Conservation (phyloP, 345 rosid genomes). For the Pugionium dolabratum region DNA sequence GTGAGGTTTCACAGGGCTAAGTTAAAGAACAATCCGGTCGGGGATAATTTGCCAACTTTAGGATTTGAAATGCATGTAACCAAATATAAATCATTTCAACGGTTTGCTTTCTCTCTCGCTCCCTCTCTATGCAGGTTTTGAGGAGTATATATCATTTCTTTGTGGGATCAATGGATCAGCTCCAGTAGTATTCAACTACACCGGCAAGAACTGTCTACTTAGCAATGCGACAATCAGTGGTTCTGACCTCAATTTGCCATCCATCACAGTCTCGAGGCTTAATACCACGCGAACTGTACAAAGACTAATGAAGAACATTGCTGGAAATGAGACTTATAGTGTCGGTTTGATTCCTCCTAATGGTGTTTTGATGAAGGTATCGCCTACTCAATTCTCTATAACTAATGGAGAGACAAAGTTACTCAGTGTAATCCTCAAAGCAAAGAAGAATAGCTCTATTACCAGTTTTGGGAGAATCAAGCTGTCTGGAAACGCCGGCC, state of each 20-base stretch:
- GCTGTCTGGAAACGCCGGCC: slow-evolving; percentile 69
- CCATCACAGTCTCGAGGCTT: slow-evolving; percentile 68
- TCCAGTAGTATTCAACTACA: slow-evolving; percentile 75
- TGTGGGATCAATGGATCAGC: slow-evolving; percentile 83
- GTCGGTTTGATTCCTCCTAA: slow-evolving; percentile 80
- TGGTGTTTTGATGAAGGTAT: slow-evolving; percentile 64
- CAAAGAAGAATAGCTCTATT: slow-evolving; percentile 50
- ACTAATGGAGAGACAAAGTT: slow-evolving; percentile 58
- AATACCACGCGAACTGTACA: slow-evolving; percentile 52
- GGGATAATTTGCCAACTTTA: no score
- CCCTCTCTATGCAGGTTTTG: slow-evolving; percentile 49
- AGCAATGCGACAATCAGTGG: slow-evolving; percentile 47
- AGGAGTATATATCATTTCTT: slow-evolving; percentile 81
- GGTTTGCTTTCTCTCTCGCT: not conserved
- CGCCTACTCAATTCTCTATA: slow-evolving; percentile 64
- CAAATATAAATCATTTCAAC: slow-evolving; percentile 13
- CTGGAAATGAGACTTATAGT: slow-evolving; percentile 60
- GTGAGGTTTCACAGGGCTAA: not conserved
- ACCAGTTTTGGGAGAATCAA: slow-evolving; percentile 76
- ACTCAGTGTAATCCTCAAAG: slow-evolving; percentile 51
- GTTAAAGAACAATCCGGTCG: no score
- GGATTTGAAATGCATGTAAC: not conserved
- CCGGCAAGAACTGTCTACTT: slow-evolving; percentile 59
- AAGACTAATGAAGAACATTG: slow-evolving; percentile 62
- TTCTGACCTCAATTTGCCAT: slow-evolving; percentile 83